Evolutionary conservation across 1,284 basidiomycete species (phyloP), one percentile per base, ranked within the genome.

Genomic region (Sporisorium reilianum): DNA sequence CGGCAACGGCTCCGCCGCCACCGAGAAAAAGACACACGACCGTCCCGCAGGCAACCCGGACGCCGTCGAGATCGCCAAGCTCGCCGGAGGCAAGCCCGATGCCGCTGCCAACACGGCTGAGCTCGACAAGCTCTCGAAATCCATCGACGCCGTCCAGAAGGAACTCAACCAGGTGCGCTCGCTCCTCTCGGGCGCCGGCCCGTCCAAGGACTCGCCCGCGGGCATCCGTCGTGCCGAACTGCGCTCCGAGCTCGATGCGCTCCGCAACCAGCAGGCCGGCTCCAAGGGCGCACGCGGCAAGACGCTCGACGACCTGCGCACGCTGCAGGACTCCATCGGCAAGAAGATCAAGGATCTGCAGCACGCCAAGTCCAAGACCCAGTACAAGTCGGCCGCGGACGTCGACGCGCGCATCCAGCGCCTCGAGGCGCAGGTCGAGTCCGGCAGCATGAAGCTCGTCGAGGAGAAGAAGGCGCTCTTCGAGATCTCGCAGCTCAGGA

Each of bases 321-420:
- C 89, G 26, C 84, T 95, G 55, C 91, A 97, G 84, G 95, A 97
- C 18, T 87, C 85, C 46, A 88, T 96, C 55, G 87, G 90, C 81
- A 93, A 92, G 87, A 97, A 95, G 93, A 89, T 92, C 84, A 95
- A 96, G 86, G 94, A 95, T 79, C 88, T 97, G 69, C 91, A 97
- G 84, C 88, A 91, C 38, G 88, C 91, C 30, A 93, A 91, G 85
- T 86, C 89, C 56, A 98, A 97, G 86, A 88, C 89, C 0, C 87
- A 90, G n/a, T 97, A 90, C 88, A 95, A 92, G 87, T 91, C 89
- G 42, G 90, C 92, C 25, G 89, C 89, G n/a, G 96, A 99, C 59
- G 89, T 98, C 55, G 95, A 99, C 80, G 88, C 89, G 46, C 92
- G 92, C 68, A 91, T 98, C 85, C 36, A 59, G 36, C 70, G 78